A percentile compares a stretch with the other conserved stretches of the same genome.
Evolutionary conservation across 169 alveolate genomes (phyloP).

Genomic region (Plasmodium coatneyi): DNA sequence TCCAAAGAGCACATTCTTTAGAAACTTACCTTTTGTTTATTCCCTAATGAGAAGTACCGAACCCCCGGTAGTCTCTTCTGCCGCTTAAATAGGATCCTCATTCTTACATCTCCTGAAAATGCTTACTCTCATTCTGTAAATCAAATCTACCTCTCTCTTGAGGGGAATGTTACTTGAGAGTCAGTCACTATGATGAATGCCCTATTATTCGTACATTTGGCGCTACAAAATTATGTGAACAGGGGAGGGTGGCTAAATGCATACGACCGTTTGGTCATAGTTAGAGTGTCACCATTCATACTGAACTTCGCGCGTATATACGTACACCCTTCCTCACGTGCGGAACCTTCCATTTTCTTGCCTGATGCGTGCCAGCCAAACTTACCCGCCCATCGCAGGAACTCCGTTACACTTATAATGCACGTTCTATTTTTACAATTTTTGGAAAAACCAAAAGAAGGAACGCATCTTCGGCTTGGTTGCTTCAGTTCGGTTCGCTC

Average conservation of each 20-base stretch:
- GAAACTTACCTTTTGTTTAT: constrained; percentile 35
- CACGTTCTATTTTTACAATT: not conserved
- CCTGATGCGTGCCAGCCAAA: not conserved
- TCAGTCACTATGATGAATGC: not conserved
- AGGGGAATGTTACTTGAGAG: not conserved
- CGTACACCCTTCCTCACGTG: not conserved
- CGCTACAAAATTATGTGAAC: not conserved
- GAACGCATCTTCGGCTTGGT: not conserved
- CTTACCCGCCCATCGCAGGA: not conserved
- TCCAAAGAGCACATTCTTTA: not conserved
- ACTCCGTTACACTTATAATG: not conserved
- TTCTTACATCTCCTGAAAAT: constrained; percentile 6
- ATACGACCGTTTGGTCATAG: not conserved
- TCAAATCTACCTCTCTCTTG: not conserved
- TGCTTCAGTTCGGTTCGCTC: not conserved
- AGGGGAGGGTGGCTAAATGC: not conserved
- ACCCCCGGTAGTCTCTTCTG: constrained; percentile 17
- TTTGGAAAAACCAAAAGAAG: not conserved
- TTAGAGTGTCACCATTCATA: not conserved
- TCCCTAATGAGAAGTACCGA: constrained; percentile 19
- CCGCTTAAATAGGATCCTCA: constrained; percentile 24
- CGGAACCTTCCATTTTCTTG: not conserved
- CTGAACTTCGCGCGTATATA: not conserved
- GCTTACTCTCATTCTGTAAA: not conserved
- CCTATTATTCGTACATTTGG: not conserved